A percentile compares a stretch with the other conserved stretches of the same genome.
Conservation (phyloP, 805 yeast genomes). For the Yarrowia sp. region DNA sequence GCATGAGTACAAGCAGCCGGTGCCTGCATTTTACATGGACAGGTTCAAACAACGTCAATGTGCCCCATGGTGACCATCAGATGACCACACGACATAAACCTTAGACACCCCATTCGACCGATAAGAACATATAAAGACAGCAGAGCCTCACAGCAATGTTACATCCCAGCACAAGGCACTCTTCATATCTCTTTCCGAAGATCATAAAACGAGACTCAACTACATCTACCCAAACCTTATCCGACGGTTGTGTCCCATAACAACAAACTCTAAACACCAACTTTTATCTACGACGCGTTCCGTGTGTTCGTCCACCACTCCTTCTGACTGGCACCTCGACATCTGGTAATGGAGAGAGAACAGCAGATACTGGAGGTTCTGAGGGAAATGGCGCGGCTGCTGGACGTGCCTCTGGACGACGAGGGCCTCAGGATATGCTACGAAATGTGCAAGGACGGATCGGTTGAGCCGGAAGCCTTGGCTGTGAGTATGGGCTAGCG, state of each 20-base stretch:
- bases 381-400: constrained; percentile 7
- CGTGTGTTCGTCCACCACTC: background rate
- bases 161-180: no score
- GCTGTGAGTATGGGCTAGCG: no score
- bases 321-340: background rate
- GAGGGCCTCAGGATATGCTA: constrained; percentile 1
- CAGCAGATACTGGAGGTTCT: constrained; percentile 4
- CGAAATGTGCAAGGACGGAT: constrained; percentile 16
- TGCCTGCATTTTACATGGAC: no score
- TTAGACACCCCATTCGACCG: no score
- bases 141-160: no score
- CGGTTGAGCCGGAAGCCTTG: constrained; percentile 11
- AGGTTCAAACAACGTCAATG: no score
- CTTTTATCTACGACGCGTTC: constrained; percentile 8
- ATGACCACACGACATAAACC: no score
- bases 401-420: constrained; percentile 18
- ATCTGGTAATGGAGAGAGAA: constrained; percentile 1
- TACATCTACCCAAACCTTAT: background rate
- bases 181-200: background rate
- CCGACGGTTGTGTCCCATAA: no score
- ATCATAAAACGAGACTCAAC: no score
- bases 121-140: no score
- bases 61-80: no score
- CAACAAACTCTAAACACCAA: constrained; percentile 19
- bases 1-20: no score